Evolutionary conservation across 805 yeast species (phyloP).

Genomic region (Suhomyces emberorum): DNA sequence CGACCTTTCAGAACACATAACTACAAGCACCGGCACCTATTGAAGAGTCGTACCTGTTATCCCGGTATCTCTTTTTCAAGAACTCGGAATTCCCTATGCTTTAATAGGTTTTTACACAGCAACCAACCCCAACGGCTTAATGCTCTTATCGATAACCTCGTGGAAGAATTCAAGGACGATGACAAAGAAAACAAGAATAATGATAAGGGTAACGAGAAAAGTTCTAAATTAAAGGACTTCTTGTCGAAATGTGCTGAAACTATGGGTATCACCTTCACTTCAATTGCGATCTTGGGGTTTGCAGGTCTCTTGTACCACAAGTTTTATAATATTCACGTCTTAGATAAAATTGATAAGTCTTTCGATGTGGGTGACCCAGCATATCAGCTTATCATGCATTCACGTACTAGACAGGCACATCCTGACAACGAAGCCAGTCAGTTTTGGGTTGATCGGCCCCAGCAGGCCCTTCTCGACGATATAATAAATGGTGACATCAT

Average conservation of each 20-base stretch:
- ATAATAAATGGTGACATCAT: conserved; percentile 59
- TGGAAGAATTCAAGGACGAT: conserved; percentile 7
- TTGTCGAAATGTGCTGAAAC: conserved; percentile 56
- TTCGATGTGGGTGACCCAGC: conserved; percentile 68
- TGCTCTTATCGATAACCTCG: conserved; percentile 5
- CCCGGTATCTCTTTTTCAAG: too few relatives aligned
- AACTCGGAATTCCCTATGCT: too few relatives aligned
- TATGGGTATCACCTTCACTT: conserved; percentile 66
- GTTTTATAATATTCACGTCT: conserved; percentile 55
- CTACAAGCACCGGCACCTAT: too few relatives aligned
- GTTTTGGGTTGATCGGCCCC: conserved; percentile 67
- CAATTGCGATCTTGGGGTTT: conserved; percentile 62
- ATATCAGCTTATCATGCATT: conserved; percentile 55
- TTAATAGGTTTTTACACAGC: background rate
- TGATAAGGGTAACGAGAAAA: conserved; percentile 1
- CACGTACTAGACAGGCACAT: conserved; percentile 31
- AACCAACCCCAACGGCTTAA: conserved; percentile 1
- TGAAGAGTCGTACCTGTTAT: too few relatives aligned
- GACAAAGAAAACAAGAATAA: conserved; percentile 3
- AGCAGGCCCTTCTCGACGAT: conserved; percentile 61
- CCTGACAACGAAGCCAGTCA: conserved; percentile 14
- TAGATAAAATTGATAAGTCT: conserved; percentile 61
- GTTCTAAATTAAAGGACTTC: conserved; percentile 6
- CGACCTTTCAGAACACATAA: too few relatives aligned
- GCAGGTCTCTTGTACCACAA: conserved; percentile 73